phyloP scores from a whole-genome alignment of 2,329 filamentous ascomycete species.

The Xylariomycetidae sp. region DNA sequence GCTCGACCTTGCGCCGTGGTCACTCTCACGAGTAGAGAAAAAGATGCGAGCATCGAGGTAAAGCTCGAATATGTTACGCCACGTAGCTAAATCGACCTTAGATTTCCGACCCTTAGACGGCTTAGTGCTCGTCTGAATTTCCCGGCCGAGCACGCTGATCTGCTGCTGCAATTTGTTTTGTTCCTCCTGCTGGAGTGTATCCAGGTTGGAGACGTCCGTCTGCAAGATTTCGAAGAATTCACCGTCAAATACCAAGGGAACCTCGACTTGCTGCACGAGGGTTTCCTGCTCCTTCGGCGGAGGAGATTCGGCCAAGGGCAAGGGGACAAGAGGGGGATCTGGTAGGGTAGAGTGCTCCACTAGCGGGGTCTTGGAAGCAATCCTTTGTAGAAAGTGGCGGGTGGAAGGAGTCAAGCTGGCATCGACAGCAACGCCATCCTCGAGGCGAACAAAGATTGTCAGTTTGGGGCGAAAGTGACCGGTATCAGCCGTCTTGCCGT shows the following conservation, averaged over 20 bases:
- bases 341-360: background rate
- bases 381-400: constrained; percentile 55
- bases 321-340: background rate
- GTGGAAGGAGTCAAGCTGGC: constrained; percentile 64
- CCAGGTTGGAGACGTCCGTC: constrained; percentile 64
- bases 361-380: constrained; percentile 39
- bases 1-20: constrained; percentile 64
- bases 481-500: constrained; percentile 40
- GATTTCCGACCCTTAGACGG: constrained; percentile 58
- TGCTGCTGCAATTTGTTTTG: constrained; percentile 57
- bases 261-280: constrained; percentile 50
- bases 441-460: constrained; percentile 63
- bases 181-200: constrained; percentile 63
- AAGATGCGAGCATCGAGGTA: constrained; percentile 79
- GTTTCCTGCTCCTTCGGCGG: constrained; percentile 2
- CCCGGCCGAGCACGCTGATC: constrained; percentile 59
- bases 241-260: constrained; percentile 71
- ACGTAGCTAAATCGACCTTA: constrained; percentile 62
- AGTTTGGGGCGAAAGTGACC: constrained; percentile 60
- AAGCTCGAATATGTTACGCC: constrained; percentile 77
- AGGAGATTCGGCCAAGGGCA: background rate
- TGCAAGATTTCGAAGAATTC: constrained; percentile 78
- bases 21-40: constrained; percentile 70
- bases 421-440: constrained; percentile 63
- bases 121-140: constrained; percentile 60